Base-by-base conservation (phyloP, 306 rosid species). In the Lithocarpus polystachyus region DNA sequence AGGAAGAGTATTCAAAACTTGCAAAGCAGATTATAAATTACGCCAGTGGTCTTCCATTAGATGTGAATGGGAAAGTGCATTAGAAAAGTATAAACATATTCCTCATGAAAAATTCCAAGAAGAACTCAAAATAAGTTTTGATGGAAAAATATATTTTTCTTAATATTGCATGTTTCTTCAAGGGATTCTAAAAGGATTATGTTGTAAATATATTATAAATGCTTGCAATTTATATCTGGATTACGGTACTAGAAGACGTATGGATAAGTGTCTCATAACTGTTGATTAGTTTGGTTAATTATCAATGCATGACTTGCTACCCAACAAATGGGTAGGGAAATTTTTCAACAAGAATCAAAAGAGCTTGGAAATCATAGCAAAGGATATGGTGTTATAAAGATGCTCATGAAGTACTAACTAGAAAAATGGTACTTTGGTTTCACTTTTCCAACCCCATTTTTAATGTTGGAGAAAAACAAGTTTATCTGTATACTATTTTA, bases 101-200 rank as follows among this genome's bases (percentile, higher is more conserved):
- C 82, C 77, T 19, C 29, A 59, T 31, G 71, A 79, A 29, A 75
- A 79, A 43, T 71, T 79, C 45, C 26, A 59, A 1, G 33, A 59
- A 43, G 29, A 1, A 3, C 77, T 71, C 5, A 7, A 60, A 79
- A 54, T 48, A 45, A 79, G 82, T 26, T 79, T 57, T 48, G 82
- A 79, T 71, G 20, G 77, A 71, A 19, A 71, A 79, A 52, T 33
- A 59, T 57, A 31, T 79, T 29, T 71, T 79, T 40, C 77, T 79
- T 43, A 64, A 71, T 55, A 59, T 79, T 1, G 72, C 82, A 43
- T 79, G 72, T 60, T 79, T 79, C 73, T 79, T 79, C 6, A 31
- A 52, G 23, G 82, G 82, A 11, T 72, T 20, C n/a, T 2, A 35
- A 10, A 20, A 71, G 56, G 19, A 22, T 28, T 59, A 79, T 79